A percentile compares a stretch with the other conserved stretches of the same genome.
Conservation (phyloP, 2,329 filamentous ascomycete species). For the Annulohypoxylon truncatum region DNA sequence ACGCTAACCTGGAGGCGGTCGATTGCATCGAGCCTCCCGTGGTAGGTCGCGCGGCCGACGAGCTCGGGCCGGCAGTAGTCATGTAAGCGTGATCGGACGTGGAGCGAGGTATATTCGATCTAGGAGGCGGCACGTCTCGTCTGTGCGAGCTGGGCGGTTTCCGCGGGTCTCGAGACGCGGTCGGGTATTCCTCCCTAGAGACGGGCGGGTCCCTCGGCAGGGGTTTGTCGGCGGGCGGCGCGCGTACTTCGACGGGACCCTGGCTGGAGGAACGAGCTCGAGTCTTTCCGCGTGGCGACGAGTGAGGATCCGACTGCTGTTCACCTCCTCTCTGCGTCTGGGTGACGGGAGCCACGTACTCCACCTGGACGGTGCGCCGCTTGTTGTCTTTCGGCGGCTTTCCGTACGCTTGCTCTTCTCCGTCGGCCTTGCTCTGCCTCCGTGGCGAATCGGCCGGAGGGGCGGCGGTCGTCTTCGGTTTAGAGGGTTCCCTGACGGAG, state of each 20-base stretch:
- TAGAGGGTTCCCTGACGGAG: constrained; percentile 89
- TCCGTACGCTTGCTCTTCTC: constrained; percentile 66
- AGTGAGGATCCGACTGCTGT: constrained; percentile 49
- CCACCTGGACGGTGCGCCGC: constrained; percentile 93
- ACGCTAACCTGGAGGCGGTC: constrained; percentile 74
- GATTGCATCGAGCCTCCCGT: constrained; percentile 93
- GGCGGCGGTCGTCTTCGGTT: constrained; percentile 67
- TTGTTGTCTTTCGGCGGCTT: constrained; percentile 87
- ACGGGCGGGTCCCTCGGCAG: constrained; percentile 68
- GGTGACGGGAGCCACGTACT: constrained; percentile 93
- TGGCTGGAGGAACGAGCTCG: constrained; percentile 66
- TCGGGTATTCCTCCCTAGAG: constrained; percentile 57
- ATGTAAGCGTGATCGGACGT: constrained; percentile 66
- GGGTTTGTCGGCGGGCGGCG: constrained; percentile 65
- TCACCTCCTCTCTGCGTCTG: constrained; percentile 79
- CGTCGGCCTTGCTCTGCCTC: constrained; percentile 80
- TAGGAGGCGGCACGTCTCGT: constrained; percentile 59
- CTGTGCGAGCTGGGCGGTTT: constrained; percentile 63
- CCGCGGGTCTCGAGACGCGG: constrained; percentile 48
- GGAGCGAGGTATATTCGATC: constrained; percentile 62
- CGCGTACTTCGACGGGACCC: constrained; percentile 60
- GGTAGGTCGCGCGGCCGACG: constrained; percentile 70
- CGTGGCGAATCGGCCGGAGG: constrained; percentile 73
- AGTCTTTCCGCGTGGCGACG: constrained; percentile 53
- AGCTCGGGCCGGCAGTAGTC: constrained; percentile 54